phyloP scores from a whole-genome alignment of 2,329 filamentous ascomycete species.

The Aspergillus quadricinctus region DNA sequence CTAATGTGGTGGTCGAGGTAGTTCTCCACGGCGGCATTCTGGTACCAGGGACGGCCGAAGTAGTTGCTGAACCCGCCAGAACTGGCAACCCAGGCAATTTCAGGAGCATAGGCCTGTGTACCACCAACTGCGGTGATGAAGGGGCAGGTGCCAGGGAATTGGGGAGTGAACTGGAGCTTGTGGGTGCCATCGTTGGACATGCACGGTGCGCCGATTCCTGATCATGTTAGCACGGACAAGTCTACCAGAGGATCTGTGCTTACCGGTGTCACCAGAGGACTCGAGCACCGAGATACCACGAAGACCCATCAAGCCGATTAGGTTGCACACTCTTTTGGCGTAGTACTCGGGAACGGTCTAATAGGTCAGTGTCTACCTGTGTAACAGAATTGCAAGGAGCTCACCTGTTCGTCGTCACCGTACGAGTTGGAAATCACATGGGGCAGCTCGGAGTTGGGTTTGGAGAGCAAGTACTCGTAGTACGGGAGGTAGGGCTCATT shows the following conservation, averaged over 20 bases:
- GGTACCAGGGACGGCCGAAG: slow-evolving; percentile 47
- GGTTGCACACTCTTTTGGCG: slow-evolving; percentile 57
- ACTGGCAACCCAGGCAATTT: slow-evolving; percentile 45
- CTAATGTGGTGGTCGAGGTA: slow-evolving; percentile 42
- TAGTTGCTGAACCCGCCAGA: slow-evolving; percentile 51
- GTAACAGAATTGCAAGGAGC: not conserved
- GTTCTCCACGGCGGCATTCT: slow-evolving; percentile 39
- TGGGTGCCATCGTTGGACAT: slow-evolving; percentile 56
- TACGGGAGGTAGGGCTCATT: slow-evolving; percentile 68
- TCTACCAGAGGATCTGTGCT: not conserved
- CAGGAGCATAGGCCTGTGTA: slow-evolving; percentile 47
- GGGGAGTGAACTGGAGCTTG: slow-evolving; percentile 53
- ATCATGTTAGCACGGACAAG: slow-evolving; percentile 1
- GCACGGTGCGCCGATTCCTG: slow-evolving; percentile 55
- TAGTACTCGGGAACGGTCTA: slow-evolving; percentile 60
- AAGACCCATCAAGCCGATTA: slow-evolving; percentile 62
- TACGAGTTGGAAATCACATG: slow-evolving; percentile 63
- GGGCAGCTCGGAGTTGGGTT: slow-evolving; percentile 49
- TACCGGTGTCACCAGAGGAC: slow-evolving; percentile 52
- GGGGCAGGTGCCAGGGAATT: slow-evolving; percentile 64
- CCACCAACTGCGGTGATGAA: slow-evolving; percentile 66
- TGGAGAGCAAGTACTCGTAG: slow-evolving; percentile 54
- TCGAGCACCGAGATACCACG: slow-evolving; percentile 64
- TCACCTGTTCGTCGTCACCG: slow-evolving; percentile 55
- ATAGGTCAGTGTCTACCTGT: not conserved